Evolutionary conservation across 2,329 filamentous ascomycete genomes (phyloP).

Genomic region (Penicillium sp.): DNA sequence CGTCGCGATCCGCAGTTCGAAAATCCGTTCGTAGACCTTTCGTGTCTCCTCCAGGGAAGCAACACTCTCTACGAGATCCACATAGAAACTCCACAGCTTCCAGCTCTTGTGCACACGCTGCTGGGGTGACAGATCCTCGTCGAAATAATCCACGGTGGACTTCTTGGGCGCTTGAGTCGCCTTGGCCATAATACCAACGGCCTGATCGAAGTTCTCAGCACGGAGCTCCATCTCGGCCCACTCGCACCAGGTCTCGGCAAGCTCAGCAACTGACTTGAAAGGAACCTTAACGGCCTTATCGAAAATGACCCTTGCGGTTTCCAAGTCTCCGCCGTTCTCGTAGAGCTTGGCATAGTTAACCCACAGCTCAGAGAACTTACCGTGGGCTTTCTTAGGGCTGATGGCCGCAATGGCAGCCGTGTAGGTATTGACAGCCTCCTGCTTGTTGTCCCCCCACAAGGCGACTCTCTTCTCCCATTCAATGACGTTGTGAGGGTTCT

Average conservation of each 20-base stretch:
- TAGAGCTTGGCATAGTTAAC: constrained; percentile 97
- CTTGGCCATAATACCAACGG: constrained; percentile 94
- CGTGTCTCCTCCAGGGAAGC: constrained; percentile 86
- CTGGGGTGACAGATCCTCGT: constrained; percentile 88
- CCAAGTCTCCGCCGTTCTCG: constrained; percentile 78
- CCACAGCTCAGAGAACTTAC: constrained; percentile 93
- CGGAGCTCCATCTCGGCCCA: constrained; percentile 98
- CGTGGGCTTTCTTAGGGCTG: constrained; percentile 88
- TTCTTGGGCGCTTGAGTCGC: constrained; percentile 94
- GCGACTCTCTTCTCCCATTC: constrained; percentile 98
- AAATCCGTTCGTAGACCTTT: constrained; percentile 94
- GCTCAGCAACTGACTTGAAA: constrained; percentile 93
- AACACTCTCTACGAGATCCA: constrained; percentile 94
- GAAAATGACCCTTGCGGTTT: constrained; percentile 86
- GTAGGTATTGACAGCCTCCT: constrained; percentile 90
- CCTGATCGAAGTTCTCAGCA: constrained; percentile 92
- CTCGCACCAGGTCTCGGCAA: constrained; percentile 98
- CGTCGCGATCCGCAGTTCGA: constrained; percentile 95
- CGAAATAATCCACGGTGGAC: constrained; percentile 99
- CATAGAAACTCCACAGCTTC: constrained; percentile 99
- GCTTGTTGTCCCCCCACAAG: constrained; percentile 90
- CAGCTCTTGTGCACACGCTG: constrained; percentile 98
- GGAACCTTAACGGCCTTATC: constrained; percentile 98
- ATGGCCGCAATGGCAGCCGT: constrained; percentile 91
- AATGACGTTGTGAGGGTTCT: constrained; percentile 92